A percentile compares a stretch with the other conserved stretches of the same genome.
Evolutionary conservation across 495 filamentous ascomycete species (phyloP).

Genomic region (Cetradonia linearis): DNA sequence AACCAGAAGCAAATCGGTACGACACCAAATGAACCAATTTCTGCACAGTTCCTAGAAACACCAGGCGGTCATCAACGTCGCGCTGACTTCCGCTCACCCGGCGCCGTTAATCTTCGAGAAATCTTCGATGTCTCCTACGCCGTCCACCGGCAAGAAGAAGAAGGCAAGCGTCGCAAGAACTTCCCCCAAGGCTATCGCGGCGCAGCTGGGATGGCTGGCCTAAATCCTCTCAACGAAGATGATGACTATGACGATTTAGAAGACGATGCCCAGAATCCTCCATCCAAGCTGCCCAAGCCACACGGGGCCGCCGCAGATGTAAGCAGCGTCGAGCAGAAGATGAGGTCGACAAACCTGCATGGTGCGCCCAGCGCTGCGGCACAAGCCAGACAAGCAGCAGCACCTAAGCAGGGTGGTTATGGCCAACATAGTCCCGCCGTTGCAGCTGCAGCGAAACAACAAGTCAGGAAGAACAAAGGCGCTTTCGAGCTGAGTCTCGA

Average conservation of each 20-base stretch:
- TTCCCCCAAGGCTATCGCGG: constrained; percentile 61
- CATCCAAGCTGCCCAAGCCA: constrained; percentile 59
- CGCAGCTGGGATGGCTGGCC: constrained; percentile 39
- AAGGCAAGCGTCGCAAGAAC: constrained; percentile 78
- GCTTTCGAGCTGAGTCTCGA: constrained; percentile 88
- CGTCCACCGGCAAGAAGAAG: constrained; percentile 93
- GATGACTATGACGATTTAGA: constrained; percentile 45
- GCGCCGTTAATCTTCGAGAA: constrained; percentile 87
- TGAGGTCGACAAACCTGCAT: constrained; percentile 68
- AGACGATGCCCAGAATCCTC: constrained; percentile 40
- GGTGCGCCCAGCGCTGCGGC: constrained; percentile 44
- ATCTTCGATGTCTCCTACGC: constrained; percentile 97
- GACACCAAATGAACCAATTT: constrained; percentile 38
- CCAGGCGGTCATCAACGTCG: constrained; percentile 49
- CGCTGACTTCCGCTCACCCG: constrained; percentile 92
- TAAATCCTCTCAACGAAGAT: constrained; percentile 60
- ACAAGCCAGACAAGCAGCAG: constrained; percentile 46
- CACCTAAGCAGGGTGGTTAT: constrained; percentile 55
- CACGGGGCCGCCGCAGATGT: constrained; percentile 50
- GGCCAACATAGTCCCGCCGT: constrained; percentile 71
- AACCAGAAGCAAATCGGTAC: constrained; percentile 23
- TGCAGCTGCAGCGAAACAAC: constrained; percentile 67
- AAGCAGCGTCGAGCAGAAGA: constrained; percentile 70
- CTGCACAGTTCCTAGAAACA: constrained; percentile 46
- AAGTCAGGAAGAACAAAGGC: constrained; percentile 52